Base-by-base conservation (phyloP, 805 yeast species). In the Metahyphopichia silvanorum region DNA sequence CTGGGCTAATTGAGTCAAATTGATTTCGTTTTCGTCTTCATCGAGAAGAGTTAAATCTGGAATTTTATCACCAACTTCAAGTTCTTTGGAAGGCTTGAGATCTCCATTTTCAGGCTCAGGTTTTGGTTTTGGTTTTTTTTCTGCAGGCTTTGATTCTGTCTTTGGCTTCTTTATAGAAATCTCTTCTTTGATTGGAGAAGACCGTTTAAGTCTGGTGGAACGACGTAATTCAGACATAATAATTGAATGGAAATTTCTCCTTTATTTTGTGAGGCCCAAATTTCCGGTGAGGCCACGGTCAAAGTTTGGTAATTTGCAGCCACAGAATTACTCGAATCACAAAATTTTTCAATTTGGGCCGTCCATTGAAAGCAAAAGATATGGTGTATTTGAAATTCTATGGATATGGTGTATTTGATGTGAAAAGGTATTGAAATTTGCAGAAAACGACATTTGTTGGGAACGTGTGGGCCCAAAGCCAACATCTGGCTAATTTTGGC, bases 31-130 rank as follows among this genome's bases (percentile, higher is more conserved):
- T n/a, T 74, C 87, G 42, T 82, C 82, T 57, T 91, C 91, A 50
- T 86, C 78, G 33, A 64, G 43, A 25, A 88, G 63, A 1, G 69
- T 66, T 27, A 87, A 43, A 37, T 77, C 80, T 10, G 94, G 94
- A 27, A 85, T 69, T 7, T 56, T 57, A 47, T 78, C 88, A 17
- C 89, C 93, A 12, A 76, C 63, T 34, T 74, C 51, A 21, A 63
- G 27, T 38, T 59, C 66, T 11, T 37, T 41, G 3, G 48, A 42
- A n/a, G n/a, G n/a, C n/a, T n/a, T n/a, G n/a, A n/a, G n/a, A n/a
- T n/a, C n/a, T 22, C 36, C 47, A 21, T 42, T 44, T 27, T 43
- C 33, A 21, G 23, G n/a, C 23, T 21, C 23, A 12, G 23, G n/a
- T 21, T 21, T 21, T 11, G 23, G 12, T 11, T 11, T 12, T 11